Conservation (phyloP, 2,329 filamentous ascomycete species). For the Xylariaceae sp. region DNA sequence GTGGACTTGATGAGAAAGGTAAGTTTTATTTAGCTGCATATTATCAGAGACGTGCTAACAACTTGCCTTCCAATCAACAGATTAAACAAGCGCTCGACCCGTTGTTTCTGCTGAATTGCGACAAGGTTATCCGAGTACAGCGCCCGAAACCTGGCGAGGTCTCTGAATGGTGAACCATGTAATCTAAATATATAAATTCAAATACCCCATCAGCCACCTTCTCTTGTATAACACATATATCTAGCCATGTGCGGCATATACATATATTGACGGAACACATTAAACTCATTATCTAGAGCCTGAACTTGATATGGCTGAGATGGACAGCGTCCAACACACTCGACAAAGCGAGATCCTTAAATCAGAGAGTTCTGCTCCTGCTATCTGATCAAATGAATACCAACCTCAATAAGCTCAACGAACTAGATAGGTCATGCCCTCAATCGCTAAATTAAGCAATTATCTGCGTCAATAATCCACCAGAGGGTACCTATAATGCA, state of each 20-base stretch:
- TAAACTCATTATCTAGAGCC: neutral
- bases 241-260: neutral
- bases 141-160: conserved; percentile 57
- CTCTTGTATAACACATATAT: conserved; percentile 20
- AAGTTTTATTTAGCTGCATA: conserved; percentile 37
- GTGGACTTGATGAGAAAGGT: conserved; percentile 86
- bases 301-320: too few species aligned
- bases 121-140: conserved; percentile 72
- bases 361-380: too few species aligned
- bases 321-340: too few species aligned
- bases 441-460: too few species aligned
- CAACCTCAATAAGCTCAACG: too few species aligned
- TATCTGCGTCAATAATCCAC: too few species aligned
- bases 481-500: too few species aligned
- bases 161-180: conserved; percentile 48
- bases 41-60: conserved; percentile 13
- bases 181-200: conserved; percentile 4
- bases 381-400: too few species aligned
- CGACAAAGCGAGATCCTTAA: too few species aligned
- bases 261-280: neutral
- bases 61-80: conserved; percentile 47
- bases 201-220: conserved; percentile 11
- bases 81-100: conserved; percentile 84
- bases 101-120: conserved; percentile 71
- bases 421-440: too few species aligned